These are phyloP conservation scores for Scedosporium dehoogii DNA, from an alignment of 2,329 filamentous ascomycete species.

Conservation along the genomic window DNA sequence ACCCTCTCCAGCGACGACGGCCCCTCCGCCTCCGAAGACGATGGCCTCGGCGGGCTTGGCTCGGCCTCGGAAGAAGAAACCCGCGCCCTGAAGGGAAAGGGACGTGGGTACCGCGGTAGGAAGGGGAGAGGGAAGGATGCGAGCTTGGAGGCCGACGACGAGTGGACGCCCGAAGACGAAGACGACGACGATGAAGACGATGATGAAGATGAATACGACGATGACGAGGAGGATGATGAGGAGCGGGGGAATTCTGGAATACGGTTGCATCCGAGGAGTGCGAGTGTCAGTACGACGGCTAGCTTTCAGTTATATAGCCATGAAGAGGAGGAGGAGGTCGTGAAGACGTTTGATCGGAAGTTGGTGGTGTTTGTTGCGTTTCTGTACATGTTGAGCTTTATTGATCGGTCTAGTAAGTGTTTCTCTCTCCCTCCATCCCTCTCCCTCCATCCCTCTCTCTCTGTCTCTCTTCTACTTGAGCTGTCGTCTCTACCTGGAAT, in stretches of 20 bases:
- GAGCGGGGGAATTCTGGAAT: neutral
- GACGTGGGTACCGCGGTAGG: neutral
- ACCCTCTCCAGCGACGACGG: slow-evolving; percentile 25
- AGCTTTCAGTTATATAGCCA: slow-evolving; percentile 36
- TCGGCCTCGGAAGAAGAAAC: neutral
- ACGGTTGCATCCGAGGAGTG: neutral
- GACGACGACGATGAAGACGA: slow-evolving; percentile 16
- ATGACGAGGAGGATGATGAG: neutral
- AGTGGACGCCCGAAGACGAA: slow-evolving; percentile 6
- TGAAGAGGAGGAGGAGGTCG: slow-evolving; percentile 63
- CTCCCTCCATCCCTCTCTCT: too few species aligned
- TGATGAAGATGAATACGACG: slow-evolving; percentile 1
- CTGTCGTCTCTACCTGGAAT: neutral
- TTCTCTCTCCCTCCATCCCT: too few species aligned
- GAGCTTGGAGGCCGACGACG: neutral
- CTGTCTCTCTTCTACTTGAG: neutral
- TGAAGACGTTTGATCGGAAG: slow-evolving; percentile 65
- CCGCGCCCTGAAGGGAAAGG: neutral
- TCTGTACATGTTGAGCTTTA: slow-evolving; percentile 74
- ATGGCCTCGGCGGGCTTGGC: neutral
- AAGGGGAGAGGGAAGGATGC: neutral
- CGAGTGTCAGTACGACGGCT: slow-evolving; percentile 22
- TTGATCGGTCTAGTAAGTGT: slow-evolving; percentile 73
- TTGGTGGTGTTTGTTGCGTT: slow-evolving; percentile 74
- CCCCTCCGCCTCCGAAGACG: neutral